Conservation (phyloP, 2,329 filamentous ascomycete species). For the Penicillium sp. region DNA sequence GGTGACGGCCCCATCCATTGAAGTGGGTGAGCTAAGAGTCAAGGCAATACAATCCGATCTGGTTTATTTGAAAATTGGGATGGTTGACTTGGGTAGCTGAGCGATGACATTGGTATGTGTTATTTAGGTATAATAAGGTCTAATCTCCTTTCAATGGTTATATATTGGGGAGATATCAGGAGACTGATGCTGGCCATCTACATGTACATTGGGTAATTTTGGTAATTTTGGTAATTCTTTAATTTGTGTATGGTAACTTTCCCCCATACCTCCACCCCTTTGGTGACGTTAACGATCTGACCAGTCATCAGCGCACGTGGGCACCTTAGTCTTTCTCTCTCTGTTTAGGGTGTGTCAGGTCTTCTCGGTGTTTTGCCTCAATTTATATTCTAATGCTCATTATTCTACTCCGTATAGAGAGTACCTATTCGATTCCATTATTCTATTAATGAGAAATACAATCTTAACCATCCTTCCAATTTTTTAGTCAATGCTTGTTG, state of each 20-base stretch:
- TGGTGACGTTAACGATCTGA: neutral
- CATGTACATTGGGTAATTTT: neutral
- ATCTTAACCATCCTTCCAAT: neutral
- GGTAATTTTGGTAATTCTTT: neutral
- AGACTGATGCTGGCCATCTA: neutral
- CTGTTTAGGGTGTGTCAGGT: neutral
- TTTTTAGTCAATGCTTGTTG: neutral
- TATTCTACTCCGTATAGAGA: too few species aligned
- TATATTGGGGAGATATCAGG: too few species aligned
- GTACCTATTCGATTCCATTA: neutral
- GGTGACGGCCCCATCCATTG: slow-evolving; percentile 9
- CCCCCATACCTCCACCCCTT: neutral
- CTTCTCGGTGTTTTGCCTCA: too few species aligned
- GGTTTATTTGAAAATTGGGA: neutral
- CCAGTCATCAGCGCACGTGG: slow-evolving; percentile 11
- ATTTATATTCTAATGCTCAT: too few species aligned
- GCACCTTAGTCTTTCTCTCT: neutral
- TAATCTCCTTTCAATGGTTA: neutral
- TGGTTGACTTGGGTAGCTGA: neutral
- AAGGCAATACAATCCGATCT: neutral
- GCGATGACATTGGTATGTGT: neutral
- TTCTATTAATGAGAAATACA: neutral
- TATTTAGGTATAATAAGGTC: neutral
- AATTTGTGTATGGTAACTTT: neutral
- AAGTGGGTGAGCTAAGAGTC: neutral